Evolutionary conservation across 306 rosid genomes (phyloP).

Genomic region (Quercus variabilis): DNA sequence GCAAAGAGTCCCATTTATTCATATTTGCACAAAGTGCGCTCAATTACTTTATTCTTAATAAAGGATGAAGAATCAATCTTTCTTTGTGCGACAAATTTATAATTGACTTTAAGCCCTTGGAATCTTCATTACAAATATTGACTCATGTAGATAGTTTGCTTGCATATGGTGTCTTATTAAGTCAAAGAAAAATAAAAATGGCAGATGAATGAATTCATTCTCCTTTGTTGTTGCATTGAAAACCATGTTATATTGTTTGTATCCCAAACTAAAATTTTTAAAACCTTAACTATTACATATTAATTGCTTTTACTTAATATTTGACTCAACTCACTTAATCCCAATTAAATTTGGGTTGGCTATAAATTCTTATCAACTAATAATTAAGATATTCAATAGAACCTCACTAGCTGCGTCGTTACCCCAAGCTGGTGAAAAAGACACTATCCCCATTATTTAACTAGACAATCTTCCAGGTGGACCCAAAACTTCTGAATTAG

Average conservation of each 20-base stretch:
- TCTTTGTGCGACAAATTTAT: background rate
- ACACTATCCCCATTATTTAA: constrained; percentile 32
- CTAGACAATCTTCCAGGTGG: constrained; percentile 75
- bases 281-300: no score
- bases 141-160: background rate
- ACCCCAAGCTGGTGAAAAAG: constrained; percentile 15
- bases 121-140: background rate
- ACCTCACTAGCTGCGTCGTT: background rate
- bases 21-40: background rate
- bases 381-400: constrained; percentile 24
- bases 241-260: no score
- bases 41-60: background rate
- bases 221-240: no score
- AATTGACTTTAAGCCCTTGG: background rate
- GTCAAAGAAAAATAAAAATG: no score
- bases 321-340: no score
- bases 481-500: constrained; percentile 30
- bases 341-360: no score
- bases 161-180: no score
- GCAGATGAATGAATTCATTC: no score
- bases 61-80: background rate
- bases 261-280: no score
- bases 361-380: no score
- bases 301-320: no score
- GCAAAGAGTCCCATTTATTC: no score